Base-by-base conservation (phyloP, 2,329 filamentous ascomycete species). In the Verticillium klebahnii region DNA sequence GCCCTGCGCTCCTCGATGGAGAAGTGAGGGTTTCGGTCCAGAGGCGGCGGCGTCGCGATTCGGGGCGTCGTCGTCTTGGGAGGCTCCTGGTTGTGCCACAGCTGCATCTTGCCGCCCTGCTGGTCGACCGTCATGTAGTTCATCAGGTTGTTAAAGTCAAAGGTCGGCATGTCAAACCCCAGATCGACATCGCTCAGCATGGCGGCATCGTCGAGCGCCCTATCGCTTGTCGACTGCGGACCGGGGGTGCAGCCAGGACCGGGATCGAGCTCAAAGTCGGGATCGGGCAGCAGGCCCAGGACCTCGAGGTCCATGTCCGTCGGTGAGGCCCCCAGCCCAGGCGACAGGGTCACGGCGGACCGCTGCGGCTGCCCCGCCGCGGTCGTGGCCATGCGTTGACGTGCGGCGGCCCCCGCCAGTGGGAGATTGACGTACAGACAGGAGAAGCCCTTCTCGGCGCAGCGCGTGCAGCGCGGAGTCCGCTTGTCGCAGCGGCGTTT, bases 401-500 rank as follows among this genome's bases (percentile, higher is more conserved):
- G 58, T 29, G 50, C 6, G 12, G 14, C 6, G 12, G 14, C 25
- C 9, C 31, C 58, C 19, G 58, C n/a, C 17, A 32, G n/a, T 25
- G 58, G 34, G 23, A 23, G 45, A 3, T 60, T 55, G 32, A 40
- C 50, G 60, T 81, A 81, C 23, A 76, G 67, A 66, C 78, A 81
- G 55, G 72, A 69, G 58, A 75, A 71, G 9, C 72, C 71, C 69
- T 77, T 78, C 67, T 72, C 73, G 5, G 70, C 70, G 66, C 78
- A 81, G 58, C 78, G 76, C 23, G 73, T 72, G 67, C 78, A 81
- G 55, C 70, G 69, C 14, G 79, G 78, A 5, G 69, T 70, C 55
- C 69, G 71, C 71, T 80, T 80, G 67, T 81, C 77, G 69, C 79
- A 81, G 61, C 77, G 74, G 57, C 78, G 72, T 68, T 81, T 81